Base-by-base conservation (phyloP, 2,329 filamentous ascomycete genomes). In the Exserohilum rostratum region DNA sequence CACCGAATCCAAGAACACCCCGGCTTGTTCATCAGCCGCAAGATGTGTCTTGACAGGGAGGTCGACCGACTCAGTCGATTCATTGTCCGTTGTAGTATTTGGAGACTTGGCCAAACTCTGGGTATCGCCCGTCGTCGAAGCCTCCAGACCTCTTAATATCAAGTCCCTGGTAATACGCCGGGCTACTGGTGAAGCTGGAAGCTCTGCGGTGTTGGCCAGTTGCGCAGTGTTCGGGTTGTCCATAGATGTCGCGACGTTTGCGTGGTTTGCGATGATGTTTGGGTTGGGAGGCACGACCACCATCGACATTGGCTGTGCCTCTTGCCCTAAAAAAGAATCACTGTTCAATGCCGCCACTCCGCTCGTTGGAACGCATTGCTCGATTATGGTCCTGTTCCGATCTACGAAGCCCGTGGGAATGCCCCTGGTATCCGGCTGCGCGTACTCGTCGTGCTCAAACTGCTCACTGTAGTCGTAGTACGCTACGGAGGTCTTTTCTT, bases 381-480 rank as follows among this genome's bases (percentile, higher is more conserved):
- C 77, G 10, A 79, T 65, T 54, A 79, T 75, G 5, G 78, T 75
- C n/a, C 70, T 75, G 5, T 77, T 75, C n/a, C 70, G 73, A 51
- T 76, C 71, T 10, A 78, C 74, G 39, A 78, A 76, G 3, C 77
- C 76, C 27, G 71, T 71, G 3, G 70, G 71, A 9, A 75, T 52
- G 6, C 53, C 34, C 5, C 59, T 56, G 25, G 55, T 35, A 20
- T 67, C 58, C 6, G 59, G 58, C 20, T 67, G 64, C 2, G 43
- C 35, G 34, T 51, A 48, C 11, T 58, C 43, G 7, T 66, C 52
- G 11, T 25, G 42, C 43, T 78, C 75, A 33, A 77, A 76, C 20
- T 72, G 69, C 45, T 76, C 74, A 46, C 61, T 71, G 52, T 71
- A 71, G 50, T 76, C 72, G 52, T 76, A 76, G 57, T 75, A 76